These are phyloP conservation scores for Chrysoporthe deuterocubensis DNA, from an alignment of 2,329 filamentous ascomycete genomes.

Conservation along the genomic window DNA sequence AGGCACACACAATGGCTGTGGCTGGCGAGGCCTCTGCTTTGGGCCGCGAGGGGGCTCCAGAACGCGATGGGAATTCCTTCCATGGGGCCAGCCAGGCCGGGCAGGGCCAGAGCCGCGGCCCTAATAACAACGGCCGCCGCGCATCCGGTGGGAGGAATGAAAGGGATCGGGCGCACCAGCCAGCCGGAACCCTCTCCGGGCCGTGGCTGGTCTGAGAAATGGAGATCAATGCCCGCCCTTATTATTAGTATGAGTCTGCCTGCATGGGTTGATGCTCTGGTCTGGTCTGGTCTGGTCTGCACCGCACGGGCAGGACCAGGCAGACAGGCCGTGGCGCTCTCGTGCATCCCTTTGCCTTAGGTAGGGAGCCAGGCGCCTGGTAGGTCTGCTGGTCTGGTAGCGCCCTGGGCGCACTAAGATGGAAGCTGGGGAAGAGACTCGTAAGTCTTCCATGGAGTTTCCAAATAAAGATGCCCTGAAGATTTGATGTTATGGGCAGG, in stretches of 20 bases:
- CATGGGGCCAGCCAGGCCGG: neutral
- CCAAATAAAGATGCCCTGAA: slow-evolving; percentile 11
- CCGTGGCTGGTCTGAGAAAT: neutral
- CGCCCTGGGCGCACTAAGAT: neutral
- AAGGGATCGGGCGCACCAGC: neutral
- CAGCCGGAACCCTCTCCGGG: neutral
- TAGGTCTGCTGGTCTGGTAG: neutral
- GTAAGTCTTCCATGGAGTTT: slow-evolving; percentile 8
- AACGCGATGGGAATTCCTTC: neutral
- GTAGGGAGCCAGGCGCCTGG: slow-evolving; percentile 1
- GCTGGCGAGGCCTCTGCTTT: slow-evolving; percentile 11
- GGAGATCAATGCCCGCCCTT: slow-evolving; percentile 13
- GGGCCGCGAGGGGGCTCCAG: neutral
- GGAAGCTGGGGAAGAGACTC: slow-evolving; percentile 11
- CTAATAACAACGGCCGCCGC: neutral
- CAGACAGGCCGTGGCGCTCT: neutral
- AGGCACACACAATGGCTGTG: neutral
- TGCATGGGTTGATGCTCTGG: neutral
- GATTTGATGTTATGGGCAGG: neutral
- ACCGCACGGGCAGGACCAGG: neutral
- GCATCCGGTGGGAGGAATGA: neutral
- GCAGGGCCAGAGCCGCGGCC: neutral
- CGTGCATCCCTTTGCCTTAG: neutral
- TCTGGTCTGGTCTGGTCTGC: no score
- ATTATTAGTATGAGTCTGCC: slow-evolving; percentile 4